Conservation (phyloP, 352 stramenopile species). For the Globisporangium abappressorium region DNA sequence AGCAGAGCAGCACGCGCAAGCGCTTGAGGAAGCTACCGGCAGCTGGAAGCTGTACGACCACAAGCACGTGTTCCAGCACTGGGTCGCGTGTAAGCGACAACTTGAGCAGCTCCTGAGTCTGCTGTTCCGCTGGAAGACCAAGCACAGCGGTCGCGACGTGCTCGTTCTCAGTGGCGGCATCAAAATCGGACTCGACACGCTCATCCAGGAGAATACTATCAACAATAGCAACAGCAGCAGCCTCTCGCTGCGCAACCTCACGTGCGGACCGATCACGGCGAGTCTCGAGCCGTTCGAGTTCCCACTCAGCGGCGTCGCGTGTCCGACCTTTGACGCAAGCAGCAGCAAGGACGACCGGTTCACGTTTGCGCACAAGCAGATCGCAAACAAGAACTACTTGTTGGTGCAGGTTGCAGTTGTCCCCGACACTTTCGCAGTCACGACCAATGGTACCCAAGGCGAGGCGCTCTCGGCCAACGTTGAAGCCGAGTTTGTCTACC, state of each 20-base stretch:
- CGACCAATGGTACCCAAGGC: not conserved
- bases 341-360: slow-evolving; percentile 47
- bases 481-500: slow-evolving; percentile 43
- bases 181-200: slow-evolving; percentile 56
- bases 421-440: slow-evolving; percentile 15
- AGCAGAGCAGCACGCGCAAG: slow-evolving; percentile 2
- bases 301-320: slow-evolving; percentile 43
- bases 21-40: slow-evolving; percentile 4
- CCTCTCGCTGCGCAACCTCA: slow-evolving; percentile 53
- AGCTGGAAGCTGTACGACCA: slow-evolving; percentile 59
- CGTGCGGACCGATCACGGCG: slow-evolving; percentile 58
- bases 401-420: slow-evolving; percentile 31
- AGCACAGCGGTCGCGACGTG: slow-evolving; percentile 60
- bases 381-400: slow-evolving; percentile 62
- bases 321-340: slow-evolving; percentile 36
- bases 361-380: slow-evolving; percentile 43
- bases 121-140: slow-evolving; percentile 77
- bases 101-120: slow-evolving; percentile 67
- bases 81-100: slow-evolving; percentile 61
- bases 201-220: slow-evolving; percentile 38
- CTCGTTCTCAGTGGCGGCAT: slow-evolving; percentile 70
- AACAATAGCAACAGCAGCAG: slow-evolving; percentile 19
- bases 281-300: slow-evolving; percentile 50
- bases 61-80: slow-evolving; percentile 50
- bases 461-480: slow-evolving; percentile 29